Evolutionary conservation across 148 eudicot genomes (phyloP), one percentile per base, ranked within the genome.

Genomic region (Fagopyrum tataricum): DNA sequence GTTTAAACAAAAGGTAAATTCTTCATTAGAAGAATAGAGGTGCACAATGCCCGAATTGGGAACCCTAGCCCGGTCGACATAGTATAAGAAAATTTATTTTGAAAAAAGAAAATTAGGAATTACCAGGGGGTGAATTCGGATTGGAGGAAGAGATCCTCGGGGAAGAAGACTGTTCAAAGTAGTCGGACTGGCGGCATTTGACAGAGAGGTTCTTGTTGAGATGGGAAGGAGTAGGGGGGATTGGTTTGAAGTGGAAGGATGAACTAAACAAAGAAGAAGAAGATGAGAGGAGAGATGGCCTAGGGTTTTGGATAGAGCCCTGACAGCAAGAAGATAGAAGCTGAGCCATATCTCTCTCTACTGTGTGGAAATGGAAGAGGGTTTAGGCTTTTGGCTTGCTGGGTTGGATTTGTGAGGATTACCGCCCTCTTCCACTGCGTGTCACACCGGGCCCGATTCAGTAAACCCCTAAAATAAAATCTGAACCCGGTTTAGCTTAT

Each of bases 181-280:
- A 77, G 14, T 82, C 83, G 6, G 86, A 79, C 53, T 80, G 81
- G 55, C 88, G 79, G 79, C 86, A 80, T 73, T 78, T 84, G 1
- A 85, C 79, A 52, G 86, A 74, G 72, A 77, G 74, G 12, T 44
- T 71, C 31, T 42, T 76, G 76, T 42, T 4, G 40, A 61, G 67
- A 8, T 23, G 10, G 66, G 66, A 59, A 59, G 26, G 37, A 31
- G 37, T 3, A 31, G 2, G 37, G 2, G 37, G 0, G 37, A 31
- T 59, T 7, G 39, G 66, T 9, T 64, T 37, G 18, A 64, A 37
- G 43, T 64, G 14, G 44, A 18, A 44, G 42, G 26, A 15, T 72
- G 75, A 58, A 4, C 44, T 31, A n/a, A 49, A n/a, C n/a, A n/a
- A 75, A 47, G 37, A 49, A 18, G 67, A 44, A 67, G 68, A 80